phyloP scores from a whole-genome alignment of 108 stramenopile species.

The Stephanodiscus minutulus region DNA sequence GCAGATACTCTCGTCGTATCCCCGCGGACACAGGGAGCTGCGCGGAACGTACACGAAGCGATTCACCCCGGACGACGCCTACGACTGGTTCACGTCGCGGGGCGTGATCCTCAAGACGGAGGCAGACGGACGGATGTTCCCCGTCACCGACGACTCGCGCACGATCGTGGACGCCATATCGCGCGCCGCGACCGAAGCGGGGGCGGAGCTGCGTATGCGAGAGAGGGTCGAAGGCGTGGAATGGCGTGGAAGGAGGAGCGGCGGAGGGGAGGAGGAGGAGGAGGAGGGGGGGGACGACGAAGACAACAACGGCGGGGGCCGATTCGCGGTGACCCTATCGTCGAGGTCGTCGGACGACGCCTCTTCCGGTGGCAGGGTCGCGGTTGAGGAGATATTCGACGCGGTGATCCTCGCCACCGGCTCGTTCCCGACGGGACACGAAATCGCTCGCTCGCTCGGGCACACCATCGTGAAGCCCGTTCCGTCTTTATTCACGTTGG shows the following conservation, averaged over 20 bases:
- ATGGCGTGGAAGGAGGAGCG: conserved; percentile 45
- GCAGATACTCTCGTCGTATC: conserved; percentile 83
- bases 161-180: conserved; percentile 85
- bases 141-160: conserved; percentile 84
- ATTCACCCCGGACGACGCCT: conserved; percentile 80
- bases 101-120: conserved; percentile 94
- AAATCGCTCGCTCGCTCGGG: conserved; percentile 78
- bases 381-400: conserved; percentile 55
- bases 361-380: conserved; percentile 13
- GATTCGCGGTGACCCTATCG: conserved; percentile 32
- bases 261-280: conserved; percentile 15
- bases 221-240: conserved; percentile 52
- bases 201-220: conserved; percentile 59
- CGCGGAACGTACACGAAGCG: conserved; percentile 73
- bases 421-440: conserved; percentile 82
- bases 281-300: conserved; percentile 3
- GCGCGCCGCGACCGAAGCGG: conserved; percentile 61
- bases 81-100: conserved; percentile 84
- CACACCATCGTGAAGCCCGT: conserved; percentile 78
- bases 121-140: conserved; percentile 94
- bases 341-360: conserved; percentile 16
- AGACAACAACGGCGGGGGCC: conserved; percentile 7
- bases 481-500: conserved; percentile 93
- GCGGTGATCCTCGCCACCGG: conserved; percentile 93
- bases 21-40: conserved; percentile 86